Evolutionary conservation across 768 basidiomycete genomes (phyloP).

Genomic region (Fomitopsis serialis): DNA sequence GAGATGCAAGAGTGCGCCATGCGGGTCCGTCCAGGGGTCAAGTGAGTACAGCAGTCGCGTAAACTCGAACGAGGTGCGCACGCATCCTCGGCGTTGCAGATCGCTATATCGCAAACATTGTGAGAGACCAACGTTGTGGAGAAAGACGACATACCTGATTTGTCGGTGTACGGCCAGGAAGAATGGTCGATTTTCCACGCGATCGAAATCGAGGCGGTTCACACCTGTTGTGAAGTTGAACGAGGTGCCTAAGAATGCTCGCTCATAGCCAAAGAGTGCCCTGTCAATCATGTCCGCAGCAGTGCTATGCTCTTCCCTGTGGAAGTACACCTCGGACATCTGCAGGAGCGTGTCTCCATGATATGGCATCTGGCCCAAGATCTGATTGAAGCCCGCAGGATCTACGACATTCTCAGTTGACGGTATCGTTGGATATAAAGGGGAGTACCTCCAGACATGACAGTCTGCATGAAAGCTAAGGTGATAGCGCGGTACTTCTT

Average conservation of each 20-base stretch:
- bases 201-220: slow-evolving; percentile 84
- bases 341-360: slow-evolving; percentile 91
- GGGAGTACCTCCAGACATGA: slow-evolving; percentile 72
- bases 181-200: slow-evolving; percentile 89
- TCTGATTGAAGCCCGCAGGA: slow-evolving; percentile 70
- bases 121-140: no score
- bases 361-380: slow-evolving; percentile 79
- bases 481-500: slow-evolving; percentile 81
- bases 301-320: slow-evolving; percentile 83
- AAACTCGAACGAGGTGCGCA: slow-evolving; percentile 88
- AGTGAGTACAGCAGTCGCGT: slow-evolving; percentile 79
- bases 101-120: slow-evolving; percentile 49
- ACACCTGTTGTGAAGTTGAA: slow-evolving; percentile 81
- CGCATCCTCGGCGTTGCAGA: slow-evolving; percentile 83
- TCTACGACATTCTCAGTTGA: slow-evolving; percentile 35
- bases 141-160: slow-evolving; percentile 70
- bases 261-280: slow-evolving; percentile 91
- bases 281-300: slow-evolving; percentile 88
- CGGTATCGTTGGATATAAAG: neutral
- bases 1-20: slow-evolving; percentile 76
- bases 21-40: slow-evolving; percentile 86
- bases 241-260: slow-evolving; percentile 70
- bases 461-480: slow-evolving; percentile 72
- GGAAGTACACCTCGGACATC: slow-evolving; percentile 76
- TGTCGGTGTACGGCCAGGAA: slow-evolving; percentile 85